Percentiles rank a stretch among this genome's conserved stretches.
Evolutionary conservation across 148 eudicot genomes (phyloP).

Genomic region (Arbutus unedo): DNA sequence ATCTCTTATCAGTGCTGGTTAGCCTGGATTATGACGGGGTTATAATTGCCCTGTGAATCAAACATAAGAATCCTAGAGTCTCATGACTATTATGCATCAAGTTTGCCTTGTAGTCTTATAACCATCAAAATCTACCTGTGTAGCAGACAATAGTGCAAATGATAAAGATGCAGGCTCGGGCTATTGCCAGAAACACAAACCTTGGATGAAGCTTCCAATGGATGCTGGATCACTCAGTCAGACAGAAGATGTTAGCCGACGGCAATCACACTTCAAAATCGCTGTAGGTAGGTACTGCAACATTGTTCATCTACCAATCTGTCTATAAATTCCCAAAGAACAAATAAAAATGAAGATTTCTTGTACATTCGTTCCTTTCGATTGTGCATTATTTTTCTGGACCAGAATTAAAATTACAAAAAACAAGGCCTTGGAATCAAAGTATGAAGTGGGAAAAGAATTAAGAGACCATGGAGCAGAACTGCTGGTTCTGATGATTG

Average conservation of each 20-base stretch:
- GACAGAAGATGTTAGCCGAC: background rate
- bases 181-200: constrained; percentile 4
- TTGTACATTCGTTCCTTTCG: background rate
- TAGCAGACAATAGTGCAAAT: background rate
- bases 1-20: background rate
- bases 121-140: background rate
- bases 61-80: background rate
- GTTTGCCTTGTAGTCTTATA: background rate
- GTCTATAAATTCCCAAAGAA: background rate
- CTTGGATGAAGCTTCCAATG: background rate
- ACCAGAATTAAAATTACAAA: background rate
- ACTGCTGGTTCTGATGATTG: background rate
- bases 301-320: background rate
- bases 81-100: background rate
- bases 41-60: background rate
- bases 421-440: background rate
- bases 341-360: background rate
- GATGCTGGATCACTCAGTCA: background rate
- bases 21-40: background rate
- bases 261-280: constrained; percentile 9
- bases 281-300: background rate
- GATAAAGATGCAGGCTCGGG: background rate
- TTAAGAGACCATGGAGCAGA: background rate
- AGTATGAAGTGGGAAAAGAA: background rate
- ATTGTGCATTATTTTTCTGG: background rate